phyloP scores from a whole-genome alignment of 768 basidiomycete genomes.

The Leccinellum albellum region DNA sequence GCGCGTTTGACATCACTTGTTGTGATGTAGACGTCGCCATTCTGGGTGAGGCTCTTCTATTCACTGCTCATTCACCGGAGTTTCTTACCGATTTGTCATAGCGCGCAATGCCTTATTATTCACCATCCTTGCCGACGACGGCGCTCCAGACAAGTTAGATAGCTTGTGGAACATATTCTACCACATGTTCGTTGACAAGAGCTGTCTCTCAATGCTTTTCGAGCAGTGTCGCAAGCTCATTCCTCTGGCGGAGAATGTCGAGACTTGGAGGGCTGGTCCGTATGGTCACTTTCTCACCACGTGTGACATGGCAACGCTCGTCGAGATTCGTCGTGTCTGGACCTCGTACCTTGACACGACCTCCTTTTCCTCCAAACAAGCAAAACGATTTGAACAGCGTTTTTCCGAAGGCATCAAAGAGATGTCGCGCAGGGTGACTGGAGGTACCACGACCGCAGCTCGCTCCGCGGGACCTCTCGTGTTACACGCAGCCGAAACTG shows the following conservation, averaged over 20 bases:
- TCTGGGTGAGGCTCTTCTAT: constrained; percentile 16
- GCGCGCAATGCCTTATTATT: constrained; percentile 28
- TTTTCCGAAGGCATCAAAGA: constrained; percentile 12
- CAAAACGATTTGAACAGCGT: constrained; percentile 8
- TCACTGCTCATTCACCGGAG: background rate
- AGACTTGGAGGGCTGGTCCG: constrained; percentile 23
- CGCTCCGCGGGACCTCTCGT: constrained; percentile 29
- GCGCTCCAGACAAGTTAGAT: constrained; percentile 4
- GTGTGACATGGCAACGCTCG: constrained; percentile 21
- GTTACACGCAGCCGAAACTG: background rate
- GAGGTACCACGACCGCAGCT: constrained; percentile 5
- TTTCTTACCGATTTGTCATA: constrained; percentile 3
- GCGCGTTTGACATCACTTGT: constrained; percentile 26
- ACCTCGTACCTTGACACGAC: constrained; percentile 12
- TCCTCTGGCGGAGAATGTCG: constrained; percentile 8
- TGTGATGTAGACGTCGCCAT: constrained; percentile 28
- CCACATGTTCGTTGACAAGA: constrained; percentile 21
- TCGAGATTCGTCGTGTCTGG: constrained; percentile 20
- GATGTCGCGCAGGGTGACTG: background rate
- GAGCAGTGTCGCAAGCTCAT: constrained; percentile 28
- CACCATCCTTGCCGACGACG: constrained; percentile 23
- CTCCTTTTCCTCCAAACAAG: constrained; percentile 1
- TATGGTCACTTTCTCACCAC: constrained; percentile 22
- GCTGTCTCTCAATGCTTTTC: constrained; percentile 15
- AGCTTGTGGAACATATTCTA: constrained; percentile 27